Percentiles rank a stretch among this genome's conserved stretches.
Evolutionary conservation across 768 basidiomycete genomes (phyloP).

Genomic region (Kwoniella dejecticola): DNA sequence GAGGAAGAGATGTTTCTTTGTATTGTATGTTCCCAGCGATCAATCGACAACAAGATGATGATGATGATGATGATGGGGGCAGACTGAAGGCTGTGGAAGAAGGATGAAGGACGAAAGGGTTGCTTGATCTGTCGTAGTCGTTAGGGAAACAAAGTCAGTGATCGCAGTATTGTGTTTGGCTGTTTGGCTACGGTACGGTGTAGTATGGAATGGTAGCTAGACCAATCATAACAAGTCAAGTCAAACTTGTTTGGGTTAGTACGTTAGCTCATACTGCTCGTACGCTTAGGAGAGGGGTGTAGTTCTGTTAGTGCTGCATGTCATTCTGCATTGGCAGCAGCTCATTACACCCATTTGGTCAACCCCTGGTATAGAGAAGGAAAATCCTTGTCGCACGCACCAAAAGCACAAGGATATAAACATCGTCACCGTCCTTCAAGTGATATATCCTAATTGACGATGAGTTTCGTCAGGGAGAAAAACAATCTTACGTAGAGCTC

Average conservation of each 20-base stretch:
- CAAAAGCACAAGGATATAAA: neutral
- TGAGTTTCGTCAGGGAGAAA: neutral
- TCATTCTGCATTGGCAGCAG: neutral
- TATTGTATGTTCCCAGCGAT: neutral
- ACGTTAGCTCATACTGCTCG: neutral
- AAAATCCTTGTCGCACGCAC: neutral
- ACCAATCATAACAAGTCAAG: constrained; percentile 10
- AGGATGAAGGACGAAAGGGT: neutral
- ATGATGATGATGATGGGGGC: neutral
- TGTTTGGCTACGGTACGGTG: too few relatives aligned
- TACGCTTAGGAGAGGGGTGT: neutral
- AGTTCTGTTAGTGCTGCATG: neutral
- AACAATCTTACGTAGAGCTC: constrained; percentile 1
- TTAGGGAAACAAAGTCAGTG: too few relatives aligned
- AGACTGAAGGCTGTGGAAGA: neutral
- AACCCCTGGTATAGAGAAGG: neutral
- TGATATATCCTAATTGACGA: neutral
- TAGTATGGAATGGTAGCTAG: neutral
- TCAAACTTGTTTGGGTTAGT: neutral
- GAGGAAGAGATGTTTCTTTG: too few relatives aligned
- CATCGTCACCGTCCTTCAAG: constrained; percentile 2
- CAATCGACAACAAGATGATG: neutral
- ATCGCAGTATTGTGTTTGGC: too few relatives aligned
- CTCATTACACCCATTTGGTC: neutral
- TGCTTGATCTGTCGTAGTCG: too few relatives aligned